Base-by-base conservation (phyloP, 2,329 filamentous ascomycete species). In the Polytolypa hystricis region DNA sequence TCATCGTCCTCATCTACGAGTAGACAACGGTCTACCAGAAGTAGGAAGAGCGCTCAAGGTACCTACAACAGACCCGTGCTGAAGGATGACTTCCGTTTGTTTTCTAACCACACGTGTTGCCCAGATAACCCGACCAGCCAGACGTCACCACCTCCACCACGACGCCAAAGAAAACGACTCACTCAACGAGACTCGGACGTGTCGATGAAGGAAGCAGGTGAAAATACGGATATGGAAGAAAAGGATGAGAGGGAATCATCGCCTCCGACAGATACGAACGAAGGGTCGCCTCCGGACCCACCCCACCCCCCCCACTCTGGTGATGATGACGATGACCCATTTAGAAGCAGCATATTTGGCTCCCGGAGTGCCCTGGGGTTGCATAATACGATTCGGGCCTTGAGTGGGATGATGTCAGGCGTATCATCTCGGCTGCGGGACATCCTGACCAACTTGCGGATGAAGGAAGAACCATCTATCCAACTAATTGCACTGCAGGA, bases 401-500 rank as follows among this genome's bases (percentile, higher is more conserved):
- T 98, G 46, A 93, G 79, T 36, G 87, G 87, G 44, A 93, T 94
- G 73, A 89, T 95, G 74, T 82, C 84, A 2, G 83, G 87, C 26
- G 78, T 89, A 40, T 81, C 84, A 15, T 72, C 77, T 26, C 78
- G 86, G 45, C 68, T 98, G 33, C 76, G 89, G 38, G 83, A 85
- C 41, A 80, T 87, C 35, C 64, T 89, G 42, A 70, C 64, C 58
- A 84, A 79, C 48, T 66, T 98, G 40, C 79, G 81, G 46, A 78
- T 83, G 50, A 89, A 87, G 54, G 84, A 89, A 31, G 85, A 95
- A 45, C 75, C 80, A 4, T 87, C 86, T 0, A 65, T 91, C 26
- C 93, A 98, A 64, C 70, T 94, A 47, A 86, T 95, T 52, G 91
- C 89, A 18, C 66, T 98, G 19, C 84, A 93, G 58, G 89, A 96